Evolutionary conservation across 306 rosid species (phyloP).

Genomic region (Trifolium subterraneum): DNA sequence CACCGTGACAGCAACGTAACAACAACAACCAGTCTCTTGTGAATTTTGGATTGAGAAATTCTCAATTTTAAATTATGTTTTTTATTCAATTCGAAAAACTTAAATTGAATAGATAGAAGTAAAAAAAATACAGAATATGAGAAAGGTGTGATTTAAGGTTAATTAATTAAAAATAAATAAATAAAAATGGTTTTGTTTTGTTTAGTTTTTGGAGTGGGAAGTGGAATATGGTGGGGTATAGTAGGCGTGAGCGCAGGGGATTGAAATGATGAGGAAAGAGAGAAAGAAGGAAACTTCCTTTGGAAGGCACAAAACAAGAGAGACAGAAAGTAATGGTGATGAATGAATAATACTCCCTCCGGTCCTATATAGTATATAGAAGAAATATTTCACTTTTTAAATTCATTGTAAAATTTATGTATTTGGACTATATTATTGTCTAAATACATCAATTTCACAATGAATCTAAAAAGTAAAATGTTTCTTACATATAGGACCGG

Average conservation of each 20-base stretch:
- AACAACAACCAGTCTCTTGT: slow-evolving; percentile 40
- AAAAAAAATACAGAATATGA: not conserved
- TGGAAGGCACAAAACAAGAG: slow-evolving; percentile 4
- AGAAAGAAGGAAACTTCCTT: slow-evolving; percentile 25
- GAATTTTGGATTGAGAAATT: slow-evolving; percentile 6
- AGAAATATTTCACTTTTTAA: too few species aligned
- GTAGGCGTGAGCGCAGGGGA: slow-evolving; percentile 26
- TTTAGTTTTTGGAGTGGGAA: not conserved
- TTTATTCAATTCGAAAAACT: not conserved
- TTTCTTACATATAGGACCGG: too few species aligned
- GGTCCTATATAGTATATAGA: too few species aligned
- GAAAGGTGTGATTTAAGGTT: not conserved
- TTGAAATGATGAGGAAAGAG: slow-evolving; percentile 8
- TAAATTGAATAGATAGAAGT: not conserved
- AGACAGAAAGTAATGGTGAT: not conserved
- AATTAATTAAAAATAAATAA: not conserved
- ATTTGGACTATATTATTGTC: too few species aligned
- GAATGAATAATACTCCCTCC: too few species aligned
- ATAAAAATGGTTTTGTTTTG: not conserved
- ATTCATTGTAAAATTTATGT: too few species aligned
- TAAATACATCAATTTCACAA: too few species aligned
- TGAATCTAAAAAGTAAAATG: too few species aligned
- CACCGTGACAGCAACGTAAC: slow-evolving; percentile 21
- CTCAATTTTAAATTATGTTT: not conserved
- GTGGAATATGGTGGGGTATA: not conserved